Evolutionary conservation across 768 basidiomycete species (phyloP).

Genomic region (Mycena galericulata): DNA sequence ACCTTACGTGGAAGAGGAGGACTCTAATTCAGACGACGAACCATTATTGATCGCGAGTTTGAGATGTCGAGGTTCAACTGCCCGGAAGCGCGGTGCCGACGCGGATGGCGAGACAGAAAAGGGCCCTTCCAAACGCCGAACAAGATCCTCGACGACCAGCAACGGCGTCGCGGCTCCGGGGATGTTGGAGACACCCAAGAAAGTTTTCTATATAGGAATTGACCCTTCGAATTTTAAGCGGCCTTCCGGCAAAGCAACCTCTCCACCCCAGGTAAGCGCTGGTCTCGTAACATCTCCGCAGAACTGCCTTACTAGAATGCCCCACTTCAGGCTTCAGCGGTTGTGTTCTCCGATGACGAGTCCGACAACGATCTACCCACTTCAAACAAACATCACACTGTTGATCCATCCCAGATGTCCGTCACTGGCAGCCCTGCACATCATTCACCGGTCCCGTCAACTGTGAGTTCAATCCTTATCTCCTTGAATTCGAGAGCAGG

Average conservation of each 20-base stretch:
- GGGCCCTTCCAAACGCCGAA: neutral
- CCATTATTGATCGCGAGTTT: too few relatives aligned
- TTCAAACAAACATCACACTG: neutral
- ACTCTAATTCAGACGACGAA: neutral
- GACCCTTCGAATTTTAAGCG: neutral
- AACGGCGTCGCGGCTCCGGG: neutral
- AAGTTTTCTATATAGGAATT: too few relatives aligned
- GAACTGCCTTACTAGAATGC: neutral
- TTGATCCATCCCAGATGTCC: neutral
- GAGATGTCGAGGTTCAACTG: too few relatives aligned
- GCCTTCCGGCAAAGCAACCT: neutral
- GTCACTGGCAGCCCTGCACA: neutral
- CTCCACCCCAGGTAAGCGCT: neutral
- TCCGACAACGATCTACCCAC: neutral
- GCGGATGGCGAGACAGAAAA: neutral
- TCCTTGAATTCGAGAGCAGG: neutral
- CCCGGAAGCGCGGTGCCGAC: neutral
- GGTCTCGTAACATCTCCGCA: neutral
- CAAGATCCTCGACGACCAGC: neutral
- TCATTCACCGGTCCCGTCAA: neutral
- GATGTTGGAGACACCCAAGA: neutral
- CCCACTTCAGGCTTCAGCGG: neutral
- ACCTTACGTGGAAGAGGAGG: neutral
- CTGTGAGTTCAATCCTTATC: neutral
- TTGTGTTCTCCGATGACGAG: neutral